These are phyloP conservation scores for Fraxinus ornus DNA, from an alignment of 305 asterid genomes.

Conservation along the genomic window DNA sequence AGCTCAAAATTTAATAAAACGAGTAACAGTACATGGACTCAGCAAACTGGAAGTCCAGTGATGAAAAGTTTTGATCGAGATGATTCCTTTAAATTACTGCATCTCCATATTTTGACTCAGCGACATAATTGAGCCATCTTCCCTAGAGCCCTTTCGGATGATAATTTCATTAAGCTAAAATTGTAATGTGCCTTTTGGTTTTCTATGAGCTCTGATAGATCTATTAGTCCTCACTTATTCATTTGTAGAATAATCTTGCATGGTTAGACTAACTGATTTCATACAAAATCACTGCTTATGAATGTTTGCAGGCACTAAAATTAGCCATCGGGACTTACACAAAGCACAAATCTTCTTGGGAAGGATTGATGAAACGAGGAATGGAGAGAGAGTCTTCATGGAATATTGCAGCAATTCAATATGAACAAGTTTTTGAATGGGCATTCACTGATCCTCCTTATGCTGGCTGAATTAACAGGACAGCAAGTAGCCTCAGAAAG, in stretches of 20 bases:
- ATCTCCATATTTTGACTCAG: not conserved
- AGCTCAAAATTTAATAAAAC: not conserved
- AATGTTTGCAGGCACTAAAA: constrained; percentile 51
- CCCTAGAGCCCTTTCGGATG: not conserved
- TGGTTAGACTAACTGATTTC: not conserved
- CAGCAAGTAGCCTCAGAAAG: not conserved
- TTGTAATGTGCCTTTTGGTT: not conserved
- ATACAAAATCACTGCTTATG: not conserved
- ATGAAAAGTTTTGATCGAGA: not conserved
- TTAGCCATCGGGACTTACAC: constrained; percentile 57
- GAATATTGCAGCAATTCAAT: constrained; percentile 80
- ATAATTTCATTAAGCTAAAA: not conserved
- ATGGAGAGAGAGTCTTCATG: constrained; percentile 82
- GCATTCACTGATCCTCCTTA: constrained; percentile 82
- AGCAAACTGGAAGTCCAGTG: not conserved
- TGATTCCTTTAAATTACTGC: not conserved
- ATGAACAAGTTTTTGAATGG: constrained; percentile 83
- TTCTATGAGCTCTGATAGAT: not conserved
- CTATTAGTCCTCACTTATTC: not conserved
- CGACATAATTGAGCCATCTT: not conserved
- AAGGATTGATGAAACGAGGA: constrained; percentile 82
- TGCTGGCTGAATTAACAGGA: constrained; percentile 43
- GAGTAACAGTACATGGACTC: not conserved
- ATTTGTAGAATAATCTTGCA: not conserved
- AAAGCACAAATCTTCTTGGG: constrained; percentile 73